A percentile compares a stretch with the other conserved stretches of the same genome.
phyloP scores from a whole-genome alignment of 2,329 filamentous ascomycete genomes.

The Aureobasidium melanogenum region DNA sequence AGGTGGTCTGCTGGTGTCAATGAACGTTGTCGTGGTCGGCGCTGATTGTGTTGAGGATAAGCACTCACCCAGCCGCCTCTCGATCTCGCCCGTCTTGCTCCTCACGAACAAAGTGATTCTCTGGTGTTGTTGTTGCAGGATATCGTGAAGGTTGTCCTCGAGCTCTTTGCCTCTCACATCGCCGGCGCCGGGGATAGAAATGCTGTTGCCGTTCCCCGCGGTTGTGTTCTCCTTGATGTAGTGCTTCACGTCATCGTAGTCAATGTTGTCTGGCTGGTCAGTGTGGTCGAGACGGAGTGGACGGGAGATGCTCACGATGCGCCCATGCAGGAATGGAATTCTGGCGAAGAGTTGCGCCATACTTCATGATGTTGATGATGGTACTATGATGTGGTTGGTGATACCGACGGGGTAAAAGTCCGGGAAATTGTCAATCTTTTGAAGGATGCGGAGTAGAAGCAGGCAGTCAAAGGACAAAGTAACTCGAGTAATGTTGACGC shows the following conservation, averaged over 20 bases:
- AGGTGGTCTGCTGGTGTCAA: constrained; percentile 11
- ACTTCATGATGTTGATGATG: constrained; percentile 52
- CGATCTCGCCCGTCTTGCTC: constrained; percentile 73
- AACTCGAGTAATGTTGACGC: neutral
- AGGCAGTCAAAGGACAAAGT: neutral
- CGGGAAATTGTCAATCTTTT: neutral
- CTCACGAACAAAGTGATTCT: constrained; percentile 69
- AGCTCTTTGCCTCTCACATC: constrained; percentile 51
- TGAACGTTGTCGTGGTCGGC: neutral
- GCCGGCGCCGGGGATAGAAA: constrained; percentile 63
- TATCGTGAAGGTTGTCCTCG: constrained; percentile 60
- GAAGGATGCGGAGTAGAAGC: neutral
- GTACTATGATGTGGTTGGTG: neutral
- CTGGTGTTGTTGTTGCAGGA: constrained; percentile 66
- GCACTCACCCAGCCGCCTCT: constrained; percentile 54
- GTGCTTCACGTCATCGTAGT: constrained; percentile 80
- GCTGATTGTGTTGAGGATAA: neutral
- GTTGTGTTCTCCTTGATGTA: constrained; percentile 75
- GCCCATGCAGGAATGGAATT: constrained; percentile 77
- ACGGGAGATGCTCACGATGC: constrained; percentile 46
- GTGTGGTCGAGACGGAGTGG: neutral
- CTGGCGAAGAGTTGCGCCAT: constrained; percentile 63
- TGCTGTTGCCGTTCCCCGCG: constrained; percentile 57
- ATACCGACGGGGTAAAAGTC: neutral
- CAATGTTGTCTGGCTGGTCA: constrained; percentile 60